Evolutionary conservation across 805 yeast genomes (phyloP).

Genomic region (Candida nemodendra): DNA sequence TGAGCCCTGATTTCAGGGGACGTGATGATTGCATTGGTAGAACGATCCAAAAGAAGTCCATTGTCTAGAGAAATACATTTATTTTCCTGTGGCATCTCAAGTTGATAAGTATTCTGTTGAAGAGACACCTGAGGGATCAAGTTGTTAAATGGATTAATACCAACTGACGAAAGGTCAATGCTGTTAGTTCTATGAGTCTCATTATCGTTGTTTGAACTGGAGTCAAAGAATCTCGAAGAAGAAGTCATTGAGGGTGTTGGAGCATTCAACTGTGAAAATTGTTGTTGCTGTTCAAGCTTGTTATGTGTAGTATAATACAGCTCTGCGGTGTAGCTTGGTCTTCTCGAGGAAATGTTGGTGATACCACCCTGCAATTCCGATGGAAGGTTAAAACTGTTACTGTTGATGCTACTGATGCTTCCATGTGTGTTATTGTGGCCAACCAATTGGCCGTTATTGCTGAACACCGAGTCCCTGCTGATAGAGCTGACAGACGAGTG

Average conservation of each 20-base stretch:
- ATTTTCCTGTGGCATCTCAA: constrained; percentile 6
- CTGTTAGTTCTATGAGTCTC: constrained; percentile 14
- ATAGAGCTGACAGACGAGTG: constrained; percentile 32
- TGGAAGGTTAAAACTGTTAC: constrained; percentile 46
- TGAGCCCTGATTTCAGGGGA: constrained; percentile 53
- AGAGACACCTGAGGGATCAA: constrained; percentile 1
- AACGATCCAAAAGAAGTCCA: constrained; percentile 57
- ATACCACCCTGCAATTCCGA: constrained; percentile 64
- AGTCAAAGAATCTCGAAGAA: constrained; percentile 23
- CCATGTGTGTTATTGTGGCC: background rate
- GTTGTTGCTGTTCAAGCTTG: constrained; percentile 23
- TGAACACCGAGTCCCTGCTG: constrained; percentile 28
- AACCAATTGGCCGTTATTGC: constrained; percentile 5
- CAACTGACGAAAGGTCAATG: constrained; percentile 11
- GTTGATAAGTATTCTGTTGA: background rate
- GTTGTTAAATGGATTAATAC: background rate
- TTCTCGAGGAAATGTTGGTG: constrained; percentile 59
- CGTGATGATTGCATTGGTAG: constrained; percentile 49
- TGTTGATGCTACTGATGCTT: constrained; percentile 5
- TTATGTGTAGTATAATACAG: constrained; percentile 40
- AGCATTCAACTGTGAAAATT: no score
- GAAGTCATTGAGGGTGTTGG: constrained; percentile 10
- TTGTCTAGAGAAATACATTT: constrained; percentile 48
- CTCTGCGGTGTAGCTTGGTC: constrained; percentile 77
- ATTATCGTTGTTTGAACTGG: constrained; percentile 5